These are phyloP conservation scores for Prinsepia uniflora DNA, from an alignment of 306 rosid species.

Conservation along the genomic window DNA sequence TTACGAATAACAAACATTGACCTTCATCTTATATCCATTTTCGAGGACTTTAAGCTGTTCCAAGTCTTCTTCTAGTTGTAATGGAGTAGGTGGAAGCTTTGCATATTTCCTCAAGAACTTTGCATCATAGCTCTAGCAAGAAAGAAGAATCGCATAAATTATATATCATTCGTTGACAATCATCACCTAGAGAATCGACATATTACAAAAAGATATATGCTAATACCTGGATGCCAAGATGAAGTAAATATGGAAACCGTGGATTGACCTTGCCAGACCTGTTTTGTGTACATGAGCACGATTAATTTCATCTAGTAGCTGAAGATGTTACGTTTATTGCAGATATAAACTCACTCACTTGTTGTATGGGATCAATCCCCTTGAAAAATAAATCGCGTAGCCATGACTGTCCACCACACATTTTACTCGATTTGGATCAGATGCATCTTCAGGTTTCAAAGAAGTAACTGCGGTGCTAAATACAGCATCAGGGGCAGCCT, in stretches of 20 bases:
- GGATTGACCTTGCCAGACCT: slow-evolving; percentile 69
- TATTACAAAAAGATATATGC: not conserved
- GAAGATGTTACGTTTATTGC: not conserved
- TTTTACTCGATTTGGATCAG: slow-evolving; percentile 70
- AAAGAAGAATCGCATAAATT: slow-evolving; percentile 6
- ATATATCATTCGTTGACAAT: not conserved
- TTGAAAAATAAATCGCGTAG: slow-evolving; percentile 76
- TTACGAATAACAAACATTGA: not conserved
- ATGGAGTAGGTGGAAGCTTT: slow-evolving; percentile 58
- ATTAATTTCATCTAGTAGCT: slow-evolving; percentile 1
- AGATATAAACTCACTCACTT: slow-evolving; percentile 39
- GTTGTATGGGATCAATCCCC: slow-evolving; percentile 78
- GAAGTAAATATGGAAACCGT: slow-evolving; percentile 44
- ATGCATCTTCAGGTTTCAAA: slow-evolving; percentile 70
- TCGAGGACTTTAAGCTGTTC: slow-evolving; percentile 88
- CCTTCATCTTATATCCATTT: slow-evolving; percentile 89
- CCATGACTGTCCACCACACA: slow-evolving; percentile 62
- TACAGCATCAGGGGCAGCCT: slow-evolving; percentile 89
- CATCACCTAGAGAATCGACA: no score
- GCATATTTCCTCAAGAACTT: slow-evolving; percentile 62
- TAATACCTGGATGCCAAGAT: slow-evolving; percentile 56
- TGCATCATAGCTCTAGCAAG: slow-evolving; percentile 64
- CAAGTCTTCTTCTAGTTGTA: slow-evolving; percentile 79
- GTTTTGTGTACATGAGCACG: not conserved
- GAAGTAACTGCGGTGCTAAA: slow-evolving; percentile 87